A percentile compares a stretch with the other conserved stretches of the same genome.
Conservation (phyloP, 371 early-diverging fungal species). For the Circinella umbellata region DNA sequence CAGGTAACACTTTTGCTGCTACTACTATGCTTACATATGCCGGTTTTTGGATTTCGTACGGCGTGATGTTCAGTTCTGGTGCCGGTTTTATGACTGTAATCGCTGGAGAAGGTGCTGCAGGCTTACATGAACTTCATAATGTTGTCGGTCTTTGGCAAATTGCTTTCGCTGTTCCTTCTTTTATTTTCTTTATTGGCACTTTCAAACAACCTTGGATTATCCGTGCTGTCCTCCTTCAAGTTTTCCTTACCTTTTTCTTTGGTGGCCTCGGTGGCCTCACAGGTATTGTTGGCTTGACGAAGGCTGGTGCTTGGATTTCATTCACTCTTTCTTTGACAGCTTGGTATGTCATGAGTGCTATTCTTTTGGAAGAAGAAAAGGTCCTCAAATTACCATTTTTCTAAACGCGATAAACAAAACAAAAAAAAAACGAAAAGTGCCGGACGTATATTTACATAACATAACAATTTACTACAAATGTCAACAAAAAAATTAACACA, state of each 20-base stretch:
- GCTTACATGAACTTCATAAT: constrained; percentile 24
- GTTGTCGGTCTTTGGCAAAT: constrained; percentile 40
- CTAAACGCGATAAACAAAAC: constrained; percentile 12
- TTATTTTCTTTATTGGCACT: constrained; percentile 41
- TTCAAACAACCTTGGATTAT: constrained; percentile 42
- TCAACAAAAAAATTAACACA: no score
- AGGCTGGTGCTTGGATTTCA: constrained; percentile 42
- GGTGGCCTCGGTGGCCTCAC: constrained; percentile 38
- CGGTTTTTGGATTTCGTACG: constrained; percentile 47
- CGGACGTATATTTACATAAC: neutral
- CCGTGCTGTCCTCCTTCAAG: constrained; percentile 35
- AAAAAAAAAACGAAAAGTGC: neutral
- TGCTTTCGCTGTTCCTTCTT: constrained; percentile 38
- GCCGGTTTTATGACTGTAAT: constrained; percentile 30
- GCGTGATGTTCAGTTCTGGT: constrained; percentile 42
- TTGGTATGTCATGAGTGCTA: constrained; percentile 40
- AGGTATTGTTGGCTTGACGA: constrained; percentile 16
- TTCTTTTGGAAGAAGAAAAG: constrained; percentile 36
- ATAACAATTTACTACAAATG: neutral
- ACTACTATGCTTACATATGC: constrained; percentile 43
- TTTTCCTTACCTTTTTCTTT: constrained; percentile 44
- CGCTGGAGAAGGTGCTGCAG: constrained; percentile 22
- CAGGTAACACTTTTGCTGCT: constrained; percentile 45
- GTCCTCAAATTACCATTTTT: constrained; percentile 40
- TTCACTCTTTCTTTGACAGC: constrained; percentile 39